Evolutionary conservation across 176 grass and related monocot species (phyloP).

Genomic region (Stipa capillata): DNA sequence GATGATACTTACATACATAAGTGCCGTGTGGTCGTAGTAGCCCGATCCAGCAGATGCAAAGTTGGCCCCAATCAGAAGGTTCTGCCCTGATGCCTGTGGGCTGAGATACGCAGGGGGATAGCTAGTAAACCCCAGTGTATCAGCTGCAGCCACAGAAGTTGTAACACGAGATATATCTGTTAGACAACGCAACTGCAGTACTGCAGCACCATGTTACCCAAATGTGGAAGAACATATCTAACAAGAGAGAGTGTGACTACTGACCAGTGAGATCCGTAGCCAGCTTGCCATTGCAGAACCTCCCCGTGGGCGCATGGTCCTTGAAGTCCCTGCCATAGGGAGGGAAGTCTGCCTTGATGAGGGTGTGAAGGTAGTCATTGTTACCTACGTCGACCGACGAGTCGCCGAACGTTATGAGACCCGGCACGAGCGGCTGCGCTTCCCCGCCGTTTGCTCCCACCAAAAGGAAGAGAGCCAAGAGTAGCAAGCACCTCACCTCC

Average conservation of each 20-base stretch:
- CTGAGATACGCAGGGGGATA: slow-evolving; percentile 70
- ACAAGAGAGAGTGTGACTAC: not conserved
- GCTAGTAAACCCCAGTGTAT: slow-evolving; percentile 57
- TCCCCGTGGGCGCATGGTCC: slow-evolving; percentile 56
- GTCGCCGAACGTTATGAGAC: slow-evolving; percentile 66
- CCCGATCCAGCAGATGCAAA: slow-evolving; percentile 92
- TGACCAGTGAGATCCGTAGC: slow-evolving; percentile 71
- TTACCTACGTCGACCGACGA: slow-evolving; percentile 69
- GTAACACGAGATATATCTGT: not conserved
- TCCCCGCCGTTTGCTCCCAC: not conserved
- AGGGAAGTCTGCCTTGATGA: slow-evolving; percentile 65
- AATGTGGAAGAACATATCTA: not conserved
- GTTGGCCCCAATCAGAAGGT: slow-evolving; percentile 72
- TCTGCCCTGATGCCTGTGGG: slow-evolving; percentile 67
- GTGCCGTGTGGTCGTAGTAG: slow-evolving; percentile 68
- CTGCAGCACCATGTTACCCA: not conserved
- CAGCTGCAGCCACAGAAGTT: slow-evolving; percentile 36
- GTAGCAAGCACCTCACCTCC: slow-evolving; percentile 7
- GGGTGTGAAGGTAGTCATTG: slow-evolving; percentile 69
- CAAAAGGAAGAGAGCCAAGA: slow-evolving; percentile 28
- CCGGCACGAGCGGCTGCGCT: slow-evolving; percentile 70
- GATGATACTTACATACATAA: slow-evolving; percentile 60
- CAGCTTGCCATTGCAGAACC: slow-evolving; percentile 85
- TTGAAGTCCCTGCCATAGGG: slow-evolving; percentile 81
- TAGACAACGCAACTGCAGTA: not conserved